These are phyloP conservation scores for Yamadazyma sp. DNA, from an alignment of 805 yeast genomes.

Conservation along the genomic window DNA sequence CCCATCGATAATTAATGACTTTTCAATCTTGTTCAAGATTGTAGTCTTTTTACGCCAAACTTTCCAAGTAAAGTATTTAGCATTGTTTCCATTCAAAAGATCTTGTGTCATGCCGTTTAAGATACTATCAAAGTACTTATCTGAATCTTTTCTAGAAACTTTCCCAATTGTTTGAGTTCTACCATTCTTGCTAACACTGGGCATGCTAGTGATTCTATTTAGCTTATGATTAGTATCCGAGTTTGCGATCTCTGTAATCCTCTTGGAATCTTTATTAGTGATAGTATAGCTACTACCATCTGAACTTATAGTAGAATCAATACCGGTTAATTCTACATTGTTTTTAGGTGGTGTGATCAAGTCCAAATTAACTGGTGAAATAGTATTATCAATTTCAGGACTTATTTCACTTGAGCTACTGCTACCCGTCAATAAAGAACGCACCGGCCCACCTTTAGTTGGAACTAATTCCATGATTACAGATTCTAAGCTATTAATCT, in stretches of 20 bases:
- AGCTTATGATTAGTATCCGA: too few species aligned
- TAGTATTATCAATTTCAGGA: constrained; percentile 8
- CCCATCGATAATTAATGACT: constrained; percentile 88
- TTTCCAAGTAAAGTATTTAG: constrained; percentile 77
- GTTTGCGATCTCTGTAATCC: too few species aligned
- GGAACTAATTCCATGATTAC: constrained; percentile 9
- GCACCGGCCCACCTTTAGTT: constrained; percentile 3
- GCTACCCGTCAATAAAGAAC: constrained; percentile 4
- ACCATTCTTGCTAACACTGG: too few species aligned
- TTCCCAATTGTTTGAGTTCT: not conserved
- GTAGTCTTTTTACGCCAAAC: constrained; percentile 90
- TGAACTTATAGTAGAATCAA: too few species aligned
- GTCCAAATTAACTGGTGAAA: constrained; percentile 9
- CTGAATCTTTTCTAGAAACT: constrained; percentile 9
- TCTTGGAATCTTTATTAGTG: too few species aligned
- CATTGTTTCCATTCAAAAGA: constrained; percentile 38
- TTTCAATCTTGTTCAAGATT: constrained; percentile 73
- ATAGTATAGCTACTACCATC: too few species aligned
- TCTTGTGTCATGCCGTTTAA: constrained; percentile 23
- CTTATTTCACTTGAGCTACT: constrained; percentile 3
- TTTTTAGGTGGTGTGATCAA: constrained; percentile 9
- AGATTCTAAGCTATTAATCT: constrained; percentile 9
- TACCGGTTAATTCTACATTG: too few species aligned
- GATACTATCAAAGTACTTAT: constrained; percentile 29
- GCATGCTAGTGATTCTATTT: too few species aligned